phyloP scores from a whole-genome alignment of 305 asterid species.

The Fraxinus nigra region DNA sequence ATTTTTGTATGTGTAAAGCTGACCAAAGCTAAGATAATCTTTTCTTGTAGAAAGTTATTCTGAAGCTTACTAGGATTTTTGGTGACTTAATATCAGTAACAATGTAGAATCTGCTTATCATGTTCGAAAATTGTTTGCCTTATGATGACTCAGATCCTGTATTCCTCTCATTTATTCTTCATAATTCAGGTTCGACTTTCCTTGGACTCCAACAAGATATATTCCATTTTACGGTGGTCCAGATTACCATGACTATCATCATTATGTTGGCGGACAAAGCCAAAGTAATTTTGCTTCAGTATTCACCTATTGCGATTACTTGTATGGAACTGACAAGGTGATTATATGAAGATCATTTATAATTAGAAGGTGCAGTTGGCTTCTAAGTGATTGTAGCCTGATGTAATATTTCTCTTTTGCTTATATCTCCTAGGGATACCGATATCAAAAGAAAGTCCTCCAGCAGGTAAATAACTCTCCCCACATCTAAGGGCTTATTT shows the following conservation, averaged over 20 bases:
- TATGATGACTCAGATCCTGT: background rate
- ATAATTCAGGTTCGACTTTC: slow-evolving; percentile 59
- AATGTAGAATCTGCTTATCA: background rate
- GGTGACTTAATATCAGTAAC: background rate
- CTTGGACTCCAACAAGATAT: slow-evolving; percentile 82
- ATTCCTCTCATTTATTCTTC: background rate
- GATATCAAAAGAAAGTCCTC: slow-evolving; percentile 86
- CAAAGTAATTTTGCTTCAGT: slow-evolving; percentile 92
- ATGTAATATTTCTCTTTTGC: slow-evolving; percentile 8
- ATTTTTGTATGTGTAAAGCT: background rate
- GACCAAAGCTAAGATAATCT: background rate
- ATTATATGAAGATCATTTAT: slow-evolving; percentile 11
- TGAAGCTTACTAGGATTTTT: background rate
- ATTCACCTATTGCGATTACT: slow-evolving; percentile 83
- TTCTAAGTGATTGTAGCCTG: slow-evolving; percentile 10
- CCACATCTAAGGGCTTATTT: background rate
- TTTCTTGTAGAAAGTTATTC: background rate
- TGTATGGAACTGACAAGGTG: slow-evolving; percentile 98
- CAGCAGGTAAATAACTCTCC: slow-evolving; percentile 60
- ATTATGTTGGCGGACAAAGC: slow-evolving; percentile 83
- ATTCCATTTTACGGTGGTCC: slow-evolving; percentile 96
- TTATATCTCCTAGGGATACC: slow-evolving; percentile 64
- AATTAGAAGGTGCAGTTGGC: background rate
- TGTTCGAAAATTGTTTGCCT: background rate
- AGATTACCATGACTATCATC: slow-evolving; percentile 94